Conservation (phyloP, 2,329 filamentous ascomycete species). For the Metarhizium sp. region DNA sequence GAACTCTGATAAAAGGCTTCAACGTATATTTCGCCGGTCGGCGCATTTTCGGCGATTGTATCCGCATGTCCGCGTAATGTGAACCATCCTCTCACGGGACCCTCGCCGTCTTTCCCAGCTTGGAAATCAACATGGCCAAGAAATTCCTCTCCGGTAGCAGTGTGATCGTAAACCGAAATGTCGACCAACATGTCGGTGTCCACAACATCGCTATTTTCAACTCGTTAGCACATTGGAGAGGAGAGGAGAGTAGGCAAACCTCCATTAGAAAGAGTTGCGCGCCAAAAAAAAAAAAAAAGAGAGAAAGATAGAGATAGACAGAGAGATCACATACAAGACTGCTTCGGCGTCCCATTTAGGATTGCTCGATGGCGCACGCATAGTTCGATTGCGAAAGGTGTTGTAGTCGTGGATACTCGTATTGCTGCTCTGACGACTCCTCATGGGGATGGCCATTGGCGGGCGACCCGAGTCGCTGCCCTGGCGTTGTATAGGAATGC, state of each 20-base stretch:
- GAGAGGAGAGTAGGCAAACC: too few relatives aligned
- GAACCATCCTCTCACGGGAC: conserved; percentile 77
- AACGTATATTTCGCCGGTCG: conserved; percentile 82
- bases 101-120: conserved; percentile 55
- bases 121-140: conserved; percentile 82
- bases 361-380: conserved; percentile 55
- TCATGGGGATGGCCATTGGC: conserved; percentile 91
- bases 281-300: background rate
- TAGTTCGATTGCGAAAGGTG: conserved; percentile 50
- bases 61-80: conserved; percentile 66
- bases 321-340: conserved; percentile 61
- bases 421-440: conserved; percentile 91
- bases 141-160: conserved; percentile 76
- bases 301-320: too few relatives aligned
- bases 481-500: conserved; percentile 55
- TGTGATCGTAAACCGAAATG: conserved; percentile 84
- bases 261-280: background rate
- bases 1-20: conserved; percentile 78
- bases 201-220: conserved; percentile 72
- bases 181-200: conserved; percentile 85
- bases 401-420: conserved; percentile 67
- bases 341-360: conserved; percentile 96
- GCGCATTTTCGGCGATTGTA: conserved; percentile 59
- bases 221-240: conserved; percentile 7
- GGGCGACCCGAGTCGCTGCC: conserved; percentile 74